Evolutionary conservation across 148 eudicot species (phyloP).

Genomic region (Persicaria maculosa): DNA sequence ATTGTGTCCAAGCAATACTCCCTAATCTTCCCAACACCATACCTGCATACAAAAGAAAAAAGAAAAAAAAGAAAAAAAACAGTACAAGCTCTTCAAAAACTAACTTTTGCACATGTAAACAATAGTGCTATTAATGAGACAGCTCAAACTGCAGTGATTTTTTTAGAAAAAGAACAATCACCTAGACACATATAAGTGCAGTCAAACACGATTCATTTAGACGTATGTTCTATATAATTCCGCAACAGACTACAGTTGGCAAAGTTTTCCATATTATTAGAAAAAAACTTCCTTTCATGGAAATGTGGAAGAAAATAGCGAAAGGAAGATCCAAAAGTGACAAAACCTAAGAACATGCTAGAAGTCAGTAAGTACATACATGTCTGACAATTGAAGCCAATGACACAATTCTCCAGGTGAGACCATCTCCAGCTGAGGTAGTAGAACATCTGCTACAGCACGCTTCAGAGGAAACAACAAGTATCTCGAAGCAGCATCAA

Average conservation of each 20-base stretch:
- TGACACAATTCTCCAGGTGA: constrained; percentile 87
- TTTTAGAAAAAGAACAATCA: background rate
- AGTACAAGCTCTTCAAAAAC: background rate
- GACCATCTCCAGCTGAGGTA: constrained; percentile 73
- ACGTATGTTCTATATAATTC: background rate
- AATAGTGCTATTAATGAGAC: background rate
- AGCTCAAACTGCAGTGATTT: background rate
- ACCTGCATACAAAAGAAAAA: constrained; percentile 35
- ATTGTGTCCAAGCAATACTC: constrained; percentile 84
- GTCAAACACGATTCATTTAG: background rate
- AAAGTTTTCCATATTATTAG: background rate
- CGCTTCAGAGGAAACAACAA: constrained; percentile 93
- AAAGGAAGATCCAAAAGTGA: background rate
- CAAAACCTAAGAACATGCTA: background rate
- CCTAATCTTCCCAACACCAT: constrained; percentile 54
- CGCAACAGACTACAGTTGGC: background rate
- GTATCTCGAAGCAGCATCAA: constrained; percentile 97
- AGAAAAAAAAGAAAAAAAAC: constrained; percentile 1
- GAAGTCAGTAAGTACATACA: constrained; percentile 39
- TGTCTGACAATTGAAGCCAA: constrained; percentile 82
- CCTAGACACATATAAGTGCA: background rate
- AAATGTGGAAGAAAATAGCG: background rate
- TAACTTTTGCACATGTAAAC: background rate
- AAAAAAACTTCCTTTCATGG: background rate
- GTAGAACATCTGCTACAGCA: constrained; percentile 87